A percentile compares a stretch with the other conserved stretches of the same genome.
phyloP scores from a whole-genome alignment of 73 alveolate genomes.

The Paramecium pentaurelia region DNA sequence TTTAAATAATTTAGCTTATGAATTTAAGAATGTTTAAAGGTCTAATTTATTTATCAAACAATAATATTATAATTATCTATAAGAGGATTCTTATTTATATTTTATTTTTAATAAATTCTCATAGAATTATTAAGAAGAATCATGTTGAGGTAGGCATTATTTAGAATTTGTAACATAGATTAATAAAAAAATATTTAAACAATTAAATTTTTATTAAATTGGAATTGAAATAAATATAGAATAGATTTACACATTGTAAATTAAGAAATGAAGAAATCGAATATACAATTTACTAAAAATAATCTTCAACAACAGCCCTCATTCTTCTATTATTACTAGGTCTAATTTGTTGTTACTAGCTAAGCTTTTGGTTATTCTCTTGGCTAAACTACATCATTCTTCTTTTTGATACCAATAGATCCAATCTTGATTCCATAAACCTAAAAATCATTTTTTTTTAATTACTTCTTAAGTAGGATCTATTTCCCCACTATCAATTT shows the following conservation, averaged over 20 bases:
- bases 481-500: neutral
- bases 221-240: neutral
- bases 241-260: neutral
- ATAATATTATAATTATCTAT: neutral
- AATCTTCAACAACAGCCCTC: neutral
- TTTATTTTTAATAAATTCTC: neutral
- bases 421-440: constrained; percentile 36
- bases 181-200: neutral
- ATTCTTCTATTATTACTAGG: neutral
- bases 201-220: neutral
- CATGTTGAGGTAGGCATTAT: neutral
- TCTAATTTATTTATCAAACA: neutral
- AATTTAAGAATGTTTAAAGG: neutral
- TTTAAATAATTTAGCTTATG: neutral
- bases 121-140: neutral
- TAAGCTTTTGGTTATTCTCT: neutral
- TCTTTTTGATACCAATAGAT: constrained; percentile 4
- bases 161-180: neutral
- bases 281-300: neutral
- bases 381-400: neutral
- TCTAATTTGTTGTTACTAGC: neutral
- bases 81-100: neutral
- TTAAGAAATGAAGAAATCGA: neutral
- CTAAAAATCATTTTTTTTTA: neutral
- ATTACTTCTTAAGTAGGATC: constrained; percentile 30